A percentile compares a stretch with the other conserved stretches of the same genome.
Conservation (phyloP, 2,329 filamentous ascomycete genomes). For the Fusarium sp. region DNA sequence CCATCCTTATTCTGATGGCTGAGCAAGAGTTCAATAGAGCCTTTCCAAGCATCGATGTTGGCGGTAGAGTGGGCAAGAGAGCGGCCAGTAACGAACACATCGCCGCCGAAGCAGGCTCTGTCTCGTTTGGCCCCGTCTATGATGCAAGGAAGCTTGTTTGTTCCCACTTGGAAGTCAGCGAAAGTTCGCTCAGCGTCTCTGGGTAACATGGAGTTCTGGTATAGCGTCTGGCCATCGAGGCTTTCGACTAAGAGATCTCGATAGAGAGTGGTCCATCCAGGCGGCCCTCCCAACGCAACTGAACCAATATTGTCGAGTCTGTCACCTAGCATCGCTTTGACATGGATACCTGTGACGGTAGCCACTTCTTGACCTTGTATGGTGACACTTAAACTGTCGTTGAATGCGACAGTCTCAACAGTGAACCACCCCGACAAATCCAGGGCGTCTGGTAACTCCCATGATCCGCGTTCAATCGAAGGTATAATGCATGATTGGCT, state of each 20-base stretch:
- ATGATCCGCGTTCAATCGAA: not conserved
- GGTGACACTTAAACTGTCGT: not conserved
- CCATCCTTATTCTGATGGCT: constrained; percentile 11
- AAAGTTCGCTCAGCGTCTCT: accelerated
- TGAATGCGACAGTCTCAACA: not conserved
- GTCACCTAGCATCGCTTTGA: constrained; percentile 12
- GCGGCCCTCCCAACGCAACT: not conserved
- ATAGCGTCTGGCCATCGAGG: accelerated
- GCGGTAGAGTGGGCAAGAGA: constrained; percentile 9
- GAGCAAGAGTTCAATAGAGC: not conserved
- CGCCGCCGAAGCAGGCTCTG: not conserved
- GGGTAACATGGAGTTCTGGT: accelerated
- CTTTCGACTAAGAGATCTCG: not conserved
- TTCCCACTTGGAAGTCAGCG: constrained; percentile 1
- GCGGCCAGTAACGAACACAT: not conserved
- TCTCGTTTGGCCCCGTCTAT: constrained; percentile 4
- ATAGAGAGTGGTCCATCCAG: not conserved
- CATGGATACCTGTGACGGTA: accelerated
- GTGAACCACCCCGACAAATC: not conserved
- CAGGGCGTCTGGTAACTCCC: not conserved
- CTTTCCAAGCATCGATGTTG: not conserved
- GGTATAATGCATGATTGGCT: constrained; percentile 6
- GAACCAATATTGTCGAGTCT: constrained; percentile 8
- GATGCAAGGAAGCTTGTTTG: constrained; percentile 3
- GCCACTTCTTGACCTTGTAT: not conserved